Evolutionary conservation across 768 basidiomycete species (phyloP).

Genomic region (Lenzites betulinus): DNA sequence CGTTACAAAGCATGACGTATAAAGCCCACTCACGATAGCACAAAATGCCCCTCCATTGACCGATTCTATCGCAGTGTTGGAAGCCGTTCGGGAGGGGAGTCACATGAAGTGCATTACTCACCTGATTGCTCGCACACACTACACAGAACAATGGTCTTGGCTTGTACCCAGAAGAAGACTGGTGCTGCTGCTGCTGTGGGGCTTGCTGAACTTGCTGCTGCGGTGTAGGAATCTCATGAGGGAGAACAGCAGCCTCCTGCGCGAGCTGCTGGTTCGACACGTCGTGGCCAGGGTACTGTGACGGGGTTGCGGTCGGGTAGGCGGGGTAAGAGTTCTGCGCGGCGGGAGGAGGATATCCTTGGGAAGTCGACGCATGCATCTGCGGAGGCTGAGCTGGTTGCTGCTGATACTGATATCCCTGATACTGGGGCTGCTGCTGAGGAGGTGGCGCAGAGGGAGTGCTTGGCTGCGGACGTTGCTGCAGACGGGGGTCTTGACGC

Average conservation of each 20-base stretch:
- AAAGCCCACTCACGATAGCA: constrained; percentile 69
- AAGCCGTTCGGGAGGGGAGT: not conserved
- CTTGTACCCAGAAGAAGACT: constrained; percentile 45
- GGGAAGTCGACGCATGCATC: constrained; percentile 16
- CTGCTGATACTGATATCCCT: constrained; percentile 9
- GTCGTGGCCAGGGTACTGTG: constrained; percentile 26
- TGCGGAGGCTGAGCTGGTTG: constrained; percentile 10
- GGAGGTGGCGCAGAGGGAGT: constrained; percentile 36
- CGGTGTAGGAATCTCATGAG: constrained; percentile 1
- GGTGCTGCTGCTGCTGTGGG: not conserved
- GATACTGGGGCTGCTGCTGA: constrained; percentile 12
- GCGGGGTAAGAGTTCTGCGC: constrained; percentile 17
- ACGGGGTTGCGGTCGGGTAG: constrained; percentile 29
- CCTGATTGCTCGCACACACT: constrained; percentile 99
- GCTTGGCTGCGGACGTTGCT: constrained; percentile 43
- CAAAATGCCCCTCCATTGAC: constrained; percentile 97
- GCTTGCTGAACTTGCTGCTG: not conserved
- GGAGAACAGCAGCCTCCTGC: constrained; percentile 26
- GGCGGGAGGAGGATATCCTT: constrained; percentile 15
- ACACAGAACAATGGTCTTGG: constrained; percentile 89
- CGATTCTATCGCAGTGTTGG: constrained; percentile 64
- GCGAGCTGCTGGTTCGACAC: constrained; percentile 30
- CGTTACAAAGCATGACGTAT: not conserved
- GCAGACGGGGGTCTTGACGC: constrained; percentile 66
- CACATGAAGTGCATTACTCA: constrained; percentile 37